phyloP scores from a whole-genome alignment of 345 rosid species.

The Salix dunnii region DNA sequence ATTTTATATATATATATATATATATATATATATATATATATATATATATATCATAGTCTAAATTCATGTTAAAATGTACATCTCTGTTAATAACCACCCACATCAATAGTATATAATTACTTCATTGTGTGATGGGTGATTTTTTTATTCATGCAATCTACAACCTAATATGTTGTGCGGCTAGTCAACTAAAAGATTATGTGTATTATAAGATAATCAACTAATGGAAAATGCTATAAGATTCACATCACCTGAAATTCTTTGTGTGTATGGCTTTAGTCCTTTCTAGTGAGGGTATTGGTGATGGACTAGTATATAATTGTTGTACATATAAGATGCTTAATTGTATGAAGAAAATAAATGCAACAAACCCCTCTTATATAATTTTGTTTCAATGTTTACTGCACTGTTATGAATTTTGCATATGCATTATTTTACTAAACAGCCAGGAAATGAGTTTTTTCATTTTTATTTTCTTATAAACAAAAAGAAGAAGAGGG shows the following conservation, averaged over 20 bases:
- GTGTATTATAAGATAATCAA: not conserved
- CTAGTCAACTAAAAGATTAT: not conserved
- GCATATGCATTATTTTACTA: not conserved
- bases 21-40: too few species aligned
- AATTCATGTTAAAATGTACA: not conserved
- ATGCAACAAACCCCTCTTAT: not conserved
- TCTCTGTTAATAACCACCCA: not conserved
- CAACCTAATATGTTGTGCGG: not conserved
- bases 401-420: not conserved
- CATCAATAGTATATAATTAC: not conserved
- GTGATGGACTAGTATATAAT: not conserved
- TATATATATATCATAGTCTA: not conserved
- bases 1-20: not conserved
- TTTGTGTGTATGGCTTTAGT: not conserved
- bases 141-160: not conserved
- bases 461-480: not conserved
- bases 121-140: not conserved
- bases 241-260: not conserved
- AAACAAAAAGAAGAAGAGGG: not conserved
- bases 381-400: not conserved
- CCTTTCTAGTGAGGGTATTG: not conserved
- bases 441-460: not conserved
- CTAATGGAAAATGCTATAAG: not conserved
- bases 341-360: not conserved
- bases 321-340: not conserved